phyloP scores from a whole-genome alignment of 345 rosid species.

The Jatropha curcas region DNA sequence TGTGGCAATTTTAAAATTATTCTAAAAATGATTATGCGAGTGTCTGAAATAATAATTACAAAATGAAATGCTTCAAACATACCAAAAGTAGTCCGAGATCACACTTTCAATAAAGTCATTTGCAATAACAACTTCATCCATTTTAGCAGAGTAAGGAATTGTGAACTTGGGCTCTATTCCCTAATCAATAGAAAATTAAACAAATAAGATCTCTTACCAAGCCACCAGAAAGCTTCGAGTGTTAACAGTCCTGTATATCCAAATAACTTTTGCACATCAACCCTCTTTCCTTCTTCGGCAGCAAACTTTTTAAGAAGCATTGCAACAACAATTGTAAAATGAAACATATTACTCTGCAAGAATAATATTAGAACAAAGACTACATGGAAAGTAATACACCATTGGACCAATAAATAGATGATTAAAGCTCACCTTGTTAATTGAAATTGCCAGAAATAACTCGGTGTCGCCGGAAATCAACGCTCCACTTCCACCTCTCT shows the following conservation, averaged over 20 bases:
- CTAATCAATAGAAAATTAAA: constrained; percentile 13
- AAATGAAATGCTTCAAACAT: constrained; percentile 15
- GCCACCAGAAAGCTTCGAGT: constrained; percentile 99
- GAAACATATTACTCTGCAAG: constrained; percentile 13
- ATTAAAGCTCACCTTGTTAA: no score
- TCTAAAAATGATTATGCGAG: background rate
- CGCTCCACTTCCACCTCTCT: no score
- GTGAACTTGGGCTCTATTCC: constrained; percentile 97
- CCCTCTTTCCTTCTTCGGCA: constrained; percentile 93
- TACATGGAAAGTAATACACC: background rate
- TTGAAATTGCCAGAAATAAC: no score
- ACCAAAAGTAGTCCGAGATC: constrained; percentile 96
- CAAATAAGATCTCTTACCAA: constrained; percentile 51
- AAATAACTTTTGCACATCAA: constrained; percentile 93
- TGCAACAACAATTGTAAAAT: constrained; percentile 37
- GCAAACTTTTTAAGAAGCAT: constrained; percentile 95
- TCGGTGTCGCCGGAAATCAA: no score
- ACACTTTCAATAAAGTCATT: constrained; percentile 95
- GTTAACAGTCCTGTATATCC: constrained; percentile 97
- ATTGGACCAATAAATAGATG: background rate
- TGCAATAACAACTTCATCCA: constrained; percentile 95
- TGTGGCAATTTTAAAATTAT: background rate
- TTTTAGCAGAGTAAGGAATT: constrained; percentile 82
- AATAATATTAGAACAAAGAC: background rate
- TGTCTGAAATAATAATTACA: background rate